Evolutionary conservation across 1,284 basidiomycete species (phyloP), one percentile per base, ranked within the genome.

Genomic region (Ustilago cynodontis): DNA sequence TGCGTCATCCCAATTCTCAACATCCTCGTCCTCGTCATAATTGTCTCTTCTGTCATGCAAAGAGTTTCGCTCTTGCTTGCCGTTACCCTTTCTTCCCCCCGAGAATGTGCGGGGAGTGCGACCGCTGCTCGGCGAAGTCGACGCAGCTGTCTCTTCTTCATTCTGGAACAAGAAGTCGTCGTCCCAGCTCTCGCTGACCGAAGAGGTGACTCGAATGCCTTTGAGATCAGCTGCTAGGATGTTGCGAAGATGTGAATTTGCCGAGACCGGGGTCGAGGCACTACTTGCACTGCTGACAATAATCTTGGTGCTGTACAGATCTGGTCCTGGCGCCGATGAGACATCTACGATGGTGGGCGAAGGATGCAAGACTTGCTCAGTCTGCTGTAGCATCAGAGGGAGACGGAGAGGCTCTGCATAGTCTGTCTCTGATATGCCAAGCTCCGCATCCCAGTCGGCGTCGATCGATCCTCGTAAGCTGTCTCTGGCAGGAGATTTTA

Each of bases 111-210:
- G 26, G 8, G 16, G 31, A 26, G 51, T 43, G 26, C 16, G 41
- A 11, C 28, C 16, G 52, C 37, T 43, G 29, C 37, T 39, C 6
- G 53, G 53, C 16, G 41, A 24, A 8, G 31, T 54, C 16, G 63
- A 35, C 2, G 55, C 65, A 2, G 26, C 18, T 3, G 65, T 18
- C 3, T 58, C 73, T 24, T 68, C 68, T 20, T 78, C 71, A 18
- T 77, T 71, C 31, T 77, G 72, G 45, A 81, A 81, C 20, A 81
- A 66, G 43, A 76, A 81, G 61, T 81, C 79, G 26, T 79, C 79
- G 16, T 81, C 79, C 79, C 79, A 81, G 20, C 54, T 79, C 54
- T 81, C 79, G 65, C 74, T 75, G 49, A 80, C 75, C 16, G 58
- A 33, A 2, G 65, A 71, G 3, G 73, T 76, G 24, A 76, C 68